Evolutionary conservation across 495 filamentous ascomycete species (phyloP), one percentile per base, ranked within the genome.

Genomic region (Penicillium bialowiezense): DNA sequence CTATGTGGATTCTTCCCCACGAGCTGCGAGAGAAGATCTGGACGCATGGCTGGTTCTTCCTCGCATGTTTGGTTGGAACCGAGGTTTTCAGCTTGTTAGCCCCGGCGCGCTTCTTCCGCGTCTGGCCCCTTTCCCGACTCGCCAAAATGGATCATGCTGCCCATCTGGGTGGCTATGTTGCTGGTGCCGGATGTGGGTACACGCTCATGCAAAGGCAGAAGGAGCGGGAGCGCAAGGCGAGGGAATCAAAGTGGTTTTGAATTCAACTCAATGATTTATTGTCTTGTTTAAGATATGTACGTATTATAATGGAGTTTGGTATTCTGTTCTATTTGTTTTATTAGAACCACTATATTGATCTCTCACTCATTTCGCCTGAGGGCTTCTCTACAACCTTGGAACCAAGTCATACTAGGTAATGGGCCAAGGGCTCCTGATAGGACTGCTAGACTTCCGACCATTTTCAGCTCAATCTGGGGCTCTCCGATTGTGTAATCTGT

Each of bases 81-180:
- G 75, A 78, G 39, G 12, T 73, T 0, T 31, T 72, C 26, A 62
- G 60, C 17, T 56, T 75, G 47, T 20, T 62, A n/a, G 44, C 66
- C 7, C 58, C 60, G 0, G 54, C 54, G 7, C 58, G 58, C 24
- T 54, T 63, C 44, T 35, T 63, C 32, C 42, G 31, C 19, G 47
- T 56, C 7, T 62, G 50, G 40, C 61, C 58, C 12, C 29, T 64
- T 13, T 65, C 56, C 41, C 64, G 59, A 21, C 46, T 60, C 3
- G 44, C 45, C 19, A 65, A 63, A 18, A 65, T 88, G 35, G 89
- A 95, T 56, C 70, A 90, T 45, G 74, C 73, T 37, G 84, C 85
- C n/a, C 90, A 95, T 73, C 54, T 92, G 23, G 82, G 80, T 19
- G 90, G 90, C 2, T 78, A 84, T 52, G 56, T 72, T 2, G 61